A percentile compares a stretch with the other conserved stretches of the same genome.
Conservation (phyloP, 2,329 filamentous ascomycete genomes). For the Aspergillus fructus region DNA sequence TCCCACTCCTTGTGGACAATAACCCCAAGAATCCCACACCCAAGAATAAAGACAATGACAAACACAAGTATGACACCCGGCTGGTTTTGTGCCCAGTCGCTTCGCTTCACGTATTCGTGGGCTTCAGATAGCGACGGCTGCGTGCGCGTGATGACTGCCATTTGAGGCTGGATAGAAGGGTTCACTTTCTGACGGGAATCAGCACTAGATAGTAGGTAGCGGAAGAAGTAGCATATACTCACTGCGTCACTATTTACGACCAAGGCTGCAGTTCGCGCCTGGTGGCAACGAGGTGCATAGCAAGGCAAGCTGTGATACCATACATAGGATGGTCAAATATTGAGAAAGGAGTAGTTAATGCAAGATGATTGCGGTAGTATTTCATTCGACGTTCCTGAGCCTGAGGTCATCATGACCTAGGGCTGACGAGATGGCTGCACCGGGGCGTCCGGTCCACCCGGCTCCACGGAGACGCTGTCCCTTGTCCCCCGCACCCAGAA, state of each 20-base stretch:
- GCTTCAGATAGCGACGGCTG: not conserved
- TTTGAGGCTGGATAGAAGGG: not conserved
- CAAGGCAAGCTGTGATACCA: not conserved
- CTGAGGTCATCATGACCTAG: not conserved
- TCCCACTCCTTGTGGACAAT: not conserved
- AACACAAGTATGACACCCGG: not conserved
- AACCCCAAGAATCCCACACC: not conserved
- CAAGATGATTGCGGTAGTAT: no score
- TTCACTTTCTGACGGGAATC: not conserved
- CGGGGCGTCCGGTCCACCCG: not conserved
- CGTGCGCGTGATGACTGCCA: not conserved
- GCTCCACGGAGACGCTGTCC: not conserved
- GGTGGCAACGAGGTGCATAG: not conserved
- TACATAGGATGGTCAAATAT: no score
- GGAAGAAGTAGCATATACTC: not conserved
- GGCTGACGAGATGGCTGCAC: not conserved
- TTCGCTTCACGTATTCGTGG: not conserved
- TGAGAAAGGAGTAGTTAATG: no score
- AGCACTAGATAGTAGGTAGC: not conserved
- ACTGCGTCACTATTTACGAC: not conserved
- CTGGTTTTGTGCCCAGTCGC: not conserved
- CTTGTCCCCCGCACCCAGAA: not conserved
- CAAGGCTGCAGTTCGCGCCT: not conserved
- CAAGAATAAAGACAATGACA: not conserved
- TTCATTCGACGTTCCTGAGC: no score